These are phyloP conservation scores for Sanghuangporus weigelae DNA, from an alignment of 1,284 basidiomycete genomes.

Conservation along the genomic window DNA sequence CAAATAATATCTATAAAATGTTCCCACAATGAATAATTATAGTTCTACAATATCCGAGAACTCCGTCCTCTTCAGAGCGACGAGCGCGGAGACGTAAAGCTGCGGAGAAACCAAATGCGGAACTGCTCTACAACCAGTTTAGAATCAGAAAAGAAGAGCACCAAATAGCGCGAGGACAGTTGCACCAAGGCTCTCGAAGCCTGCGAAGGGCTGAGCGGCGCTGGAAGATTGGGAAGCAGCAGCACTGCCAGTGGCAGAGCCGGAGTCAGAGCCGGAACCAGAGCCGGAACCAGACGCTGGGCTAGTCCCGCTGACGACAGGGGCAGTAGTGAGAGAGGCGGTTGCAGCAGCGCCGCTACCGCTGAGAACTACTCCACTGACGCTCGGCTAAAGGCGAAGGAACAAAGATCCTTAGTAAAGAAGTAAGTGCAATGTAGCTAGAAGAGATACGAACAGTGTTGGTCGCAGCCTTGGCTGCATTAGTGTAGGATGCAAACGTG, in stretches of 20 bases:
- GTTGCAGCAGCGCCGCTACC: constrained; percentile 12
- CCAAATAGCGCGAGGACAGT: constrained; percentile 11
- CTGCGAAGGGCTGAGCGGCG: neutral
- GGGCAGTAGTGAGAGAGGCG: neutral
- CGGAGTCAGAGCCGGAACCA: neutral
- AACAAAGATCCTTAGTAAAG: neutral
- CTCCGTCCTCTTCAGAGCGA: neutral
- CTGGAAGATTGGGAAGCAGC: neutral
- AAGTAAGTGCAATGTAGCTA: neutral
- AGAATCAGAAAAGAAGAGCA: constrained; percentile 11
- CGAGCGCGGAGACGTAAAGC: neutral
- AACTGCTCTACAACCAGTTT: neutral
- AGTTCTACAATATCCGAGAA: neutral
- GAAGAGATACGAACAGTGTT: neutral
- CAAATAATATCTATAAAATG: neutral
- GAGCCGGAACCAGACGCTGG: neutral
- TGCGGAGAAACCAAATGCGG: neutral
- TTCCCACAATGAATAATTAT: neutral
- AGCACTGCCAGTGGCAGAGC: neutral
- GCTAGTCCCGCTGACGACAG: neutral
- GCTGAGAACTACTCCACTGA: neutral
- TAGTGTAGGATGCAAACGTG: neutral
- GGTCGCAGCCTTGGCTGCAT: constrained; percentile 2
- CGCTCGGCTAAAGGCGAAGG: neutral
- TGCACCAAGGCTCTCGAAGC: constrained; percentile 6